Base-by-base conservation (phyloP, 2,329 filamentous ascomycete species). In the Hymenoscyphus salicellus region DNA sequence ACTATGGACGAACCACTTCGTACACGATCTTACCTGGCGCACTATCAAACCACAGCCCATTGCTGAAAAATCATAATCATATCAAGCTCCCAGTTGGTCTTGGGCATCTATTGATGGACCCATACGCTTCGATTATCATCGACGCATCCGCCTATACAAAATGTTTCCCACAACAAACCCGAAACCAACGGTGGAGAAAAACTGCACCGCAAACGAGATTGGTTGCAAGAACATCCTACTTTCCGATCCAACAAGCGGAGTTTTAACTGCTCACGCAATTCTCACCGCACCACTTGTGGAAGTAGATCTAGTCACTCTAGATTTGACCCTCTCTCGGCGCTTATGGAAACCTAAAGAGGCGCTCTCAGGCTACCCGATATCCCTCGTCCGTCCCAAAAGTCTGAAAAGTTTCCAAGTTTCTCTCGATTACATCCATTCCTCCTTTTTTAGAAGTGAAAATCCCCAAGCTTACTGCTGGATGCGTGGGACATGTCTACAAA, bases 31-130 rank as follows among this genome's bases (percentile, higher is more conserved):
- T 20, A 38, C 57, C 11, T 64, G 32, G 58, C 2, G 32, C 3
- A 43, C 26, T 5, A 6, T 32, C 2, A 23, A 33, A 52, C 4
- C 30, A 33, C 28, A 60, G 26, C 28, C 6, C 56, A 7, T 33
- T 1, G 1, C 14, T 4, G 20, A 28, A 2, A 57, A 28, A n/a
- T 33, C 16, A 17, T 2, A 49, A 23, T 10, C 17, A n/a, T 38
- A 46, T 36, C 6, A 30, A 38, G 23, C 52, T 28, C 63, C 63
- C 4, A 58, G 32, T 38, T 62, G 59, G 59, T 62, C 59, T 5
- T 65, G 52, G 59, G 63, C 59, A 49, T 65, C 58, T 16, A 52
- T 65, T 10, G 49, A 65, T 28, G 41, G 52, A n/a, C 5, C 62
- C 11, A 23, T 57, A 41, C 16, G 23, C 11, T 64, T 26, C 10